These are phyloP conservation scores for Pulicaria dysenterica DNA, from an alignment of 129 eudicot species.

Conservation along the genomic window DNA sequence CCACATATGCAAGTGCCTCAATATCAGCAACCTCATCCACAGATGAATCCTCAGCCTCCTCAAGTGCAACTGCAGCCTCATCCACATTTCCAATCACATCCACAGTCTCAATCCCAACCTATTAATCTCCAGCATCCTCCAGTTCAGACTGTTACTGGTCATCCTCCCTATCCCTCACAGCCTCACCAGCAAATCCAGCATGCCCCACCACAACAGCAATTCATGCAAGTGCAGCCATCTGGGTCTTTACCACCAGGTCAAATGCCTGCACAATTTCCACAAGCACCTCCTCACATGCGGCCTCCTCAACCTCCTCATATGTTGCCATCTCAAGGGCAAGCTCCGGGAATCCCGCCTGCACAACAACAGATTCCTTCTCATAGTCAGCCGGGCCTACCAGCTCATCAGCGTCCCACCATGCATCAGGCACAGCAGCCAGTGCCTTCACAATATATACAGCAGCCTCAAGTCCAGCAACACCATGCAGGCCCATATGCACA, in stretches of 20 bases:
- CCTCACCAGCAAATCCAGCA: conserved; percentile 57
- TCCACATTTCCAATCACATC: conserved; percentile 27
- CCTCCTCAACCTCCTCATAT: conserved; percentile 57
- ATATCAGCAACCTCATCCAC: conserved; percentile 66
- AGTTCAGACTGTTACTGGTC: conserved; percentile 47
- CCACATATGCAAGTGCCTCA: conserved; percentile 63
- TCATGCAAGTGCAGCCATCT: conserved; percentile 43
- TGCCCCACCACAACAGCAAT: conserved; percentile 53
- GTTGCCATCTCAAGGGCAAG: conserved; percentile 24
- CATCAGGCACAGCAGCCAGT: conserved; percentile 61
- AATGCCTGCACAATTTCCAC: conserved; percentile 59
- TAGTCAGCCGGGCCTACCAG: conserved; percentile 33
- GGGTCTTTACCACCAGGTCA: conserved; percentile 51
- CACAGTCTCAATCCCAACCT: conserved; percentile 36
- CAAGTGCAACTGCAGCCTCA: conserved; percentile 38
- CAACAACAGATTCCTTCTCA: too few relatives aligned
- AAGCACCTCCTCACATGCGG: conserved; percentile 53
- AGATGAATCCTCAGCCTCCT: conserved; percentile 43
- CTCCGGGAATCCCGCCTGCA: too few relatives aligned
- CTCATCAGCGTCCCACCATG: conserved; percentile 64
- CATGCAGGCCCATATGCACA: conserved; percentile 45
- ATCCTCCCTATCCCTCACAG: conserved; percentile 61
- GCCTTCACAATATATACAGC: conserved; percentile 63
- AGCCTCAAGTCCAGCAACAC: conserved; percentile 48
- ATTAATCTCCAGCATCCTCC: conserved; percentile 40